Conservation (phyloP, 2,329 filamentous ascomycete genomes). For the Pyricularia pennisetigena region DNA sequence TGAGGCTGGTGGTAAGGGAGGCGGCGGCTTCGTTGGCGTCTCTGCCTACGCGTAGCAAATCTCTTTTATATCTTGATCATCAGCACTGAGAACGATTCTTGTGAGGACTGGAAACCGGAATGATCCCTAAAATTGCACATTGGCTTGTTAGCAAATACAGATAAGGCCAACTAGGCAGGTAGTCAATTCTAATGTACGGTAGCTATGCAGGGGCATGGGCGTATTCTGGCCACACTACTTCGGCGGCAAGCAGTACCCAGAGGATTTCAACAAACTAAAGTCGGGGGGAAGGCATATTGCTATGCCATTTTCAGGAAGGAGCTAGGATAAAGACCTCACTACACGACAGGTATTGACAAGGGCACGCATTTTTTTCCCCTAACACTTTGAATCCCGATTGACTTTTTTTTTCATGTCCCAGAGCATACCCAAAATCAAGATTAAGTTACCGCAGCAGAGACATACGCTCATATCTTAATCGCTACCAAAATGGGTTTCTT, state of each 20-base stretch:
- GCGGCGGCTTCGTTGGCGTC: conserved; percentile 3
- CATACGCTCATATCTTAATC: not conserved
- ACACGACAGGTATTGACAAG: not conserved
- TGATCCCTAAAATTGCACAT: not conserved
- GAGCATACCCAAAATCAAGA: not conserved
- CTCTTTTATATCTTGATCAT: not conserved
- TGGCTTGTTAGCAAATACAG: not conserved
- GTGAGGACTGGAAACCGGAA: not conserved
- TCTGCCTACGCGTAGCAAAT: not conserved
- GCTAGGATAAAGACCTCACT: not conserved
- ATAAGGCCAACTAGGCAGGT: too few relatives aligned
- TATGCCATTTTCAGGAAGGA: not conserved
- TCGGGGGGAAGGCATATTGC: not conserved
- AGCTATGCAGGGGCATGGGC: not conserved
- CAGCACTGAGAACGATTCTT: not conserved
- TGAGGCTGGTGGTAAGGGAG: not conserved
- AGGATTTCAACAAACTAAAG: not conserved
- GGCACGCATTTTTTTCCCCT: not conserved
- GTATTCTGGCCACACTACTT: not conserved
- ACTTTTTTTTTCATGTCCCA: not conserved
- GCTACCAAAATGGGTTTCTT: conserved; percentile 13
- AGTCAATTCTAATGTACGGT: not conserved
- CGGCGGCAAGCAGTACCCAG: not conserved
- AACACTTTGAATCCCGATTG: not conserved
- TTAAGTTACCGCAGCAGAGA: not conserved